Conservation (phyloP, 1,139 yeast genomes). For the Pichia sp. region DNA sequence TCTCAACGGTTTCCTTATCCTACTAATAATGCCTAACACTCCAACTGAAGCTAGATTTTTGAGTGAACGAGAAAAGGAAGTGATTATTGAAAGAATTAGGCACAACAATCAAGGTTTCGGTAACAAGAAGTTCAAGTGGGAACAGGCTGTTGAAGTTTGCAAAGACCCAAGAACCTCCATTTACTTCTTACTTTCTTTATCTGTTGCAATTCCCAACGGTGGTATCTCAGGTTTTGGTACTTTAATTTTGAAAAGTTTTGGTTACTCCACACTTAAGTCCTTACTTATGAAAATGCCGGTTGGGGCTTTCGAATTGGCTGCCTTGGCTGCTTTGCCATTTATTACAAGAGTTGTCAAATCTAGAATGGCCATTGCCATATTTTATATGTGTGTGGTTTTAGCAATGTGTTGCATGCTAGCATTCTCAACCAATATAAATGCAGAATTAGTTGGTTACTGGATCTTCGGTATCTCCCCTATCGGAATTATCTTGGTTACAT, state of each 20-base stretch:
- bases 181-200: constrained; percentile 32
- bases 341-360: constrained; percentile 23
- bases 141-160: constrained; percentile 33
- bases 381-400: constrained; percentile 38
- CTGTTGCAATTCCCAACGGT: constrained; percentile 40
- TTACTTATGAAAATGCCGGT: constrained; percentile 37
- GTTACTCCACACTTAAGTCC: constrained; percentile 30
- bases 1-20: constrained; percentile 36
- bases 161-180: constrained; percentile 31
- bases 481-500: constrained; percentile 37
- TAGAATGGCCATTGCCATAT: constrained; percentile 35
- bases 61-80: constrained; percentile 33
- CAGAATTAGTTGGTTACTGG: constrained; percentile 44
- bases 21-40: constrained; percentile 42
- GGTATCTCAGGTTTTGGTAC: constrained; percentile 36
- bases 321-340: constrained; percentile 24
- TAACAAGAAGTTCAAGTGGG: constrained; percentile 36
- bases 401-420: constrained; percentile 46
- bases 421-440: constrained; percentile 36
- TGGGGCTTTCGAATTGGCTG: constrained; percentile 39
- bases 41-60: constrained; percentile 47
- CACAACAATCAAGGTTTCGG: constrained; percentile 42
- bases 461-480: constrained; percentile 34
- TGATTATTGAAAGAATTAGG: constrained; percentile 34
- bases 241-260: constrained; percentile 35